Evolutionary conservation across 176 grass and related monocot species (phyloP).

Genomic region (Stipa capillata): DNA sequence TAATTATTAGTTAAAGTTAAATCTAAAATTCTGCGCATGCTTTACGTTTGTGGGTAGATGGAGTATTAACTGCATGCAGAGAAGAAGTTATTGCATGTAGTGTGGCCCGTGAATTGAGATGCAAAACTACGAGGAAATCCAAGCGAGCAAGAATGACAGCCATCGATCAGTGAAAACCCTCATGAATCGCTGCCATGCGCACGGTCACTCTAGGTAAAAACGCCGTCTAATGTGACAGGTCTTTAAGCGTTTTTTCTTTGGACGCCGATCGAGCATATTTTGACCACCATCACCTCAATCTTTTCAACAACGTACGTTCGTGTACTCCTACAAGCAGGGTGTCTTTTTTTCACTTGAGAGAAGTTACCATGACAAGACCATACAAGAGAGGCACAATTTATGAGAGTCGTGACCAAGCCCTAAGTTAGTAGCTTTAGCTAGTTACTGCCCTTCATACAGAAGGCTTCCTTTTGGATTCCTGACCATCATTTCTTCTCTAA

Average conservation of each 20-base stretch:
- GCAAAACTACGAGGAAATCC: slow-evolving; percentile 47
- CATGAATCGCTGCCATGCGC: slow-evolving; percentile 61
- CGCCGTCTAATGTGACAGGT: slow-evolving; percentile 33
- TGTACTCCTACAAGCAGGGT: background rate
- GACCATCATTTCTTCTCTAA: background rate
- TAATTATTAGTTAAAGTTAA: too few relatives aligned
- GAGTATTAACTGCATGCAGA: background rate
- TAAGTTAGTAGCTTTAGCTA: background rate
- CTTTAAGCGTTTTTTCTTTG: background rate
- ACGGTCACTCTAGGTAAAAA: slow-evolving; percentile 75
- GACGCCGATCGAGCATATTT: slow-evolving; percentile 7
- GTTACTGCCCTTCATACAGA: background rate
- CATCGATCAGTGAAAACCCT: too few relatives aligned
- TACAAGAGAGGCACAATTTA: slow-evolving; percentile 34
- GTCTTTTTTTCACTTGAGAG: background rate
- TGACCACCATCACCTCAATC: slow-evolving; percentile 46
- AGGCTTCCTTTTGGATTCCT: too few relatives aligned
- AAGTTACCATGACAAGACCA: slow-evolving; percentile 40
- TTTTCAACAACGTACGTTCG: slow-evolving; percentile 42
- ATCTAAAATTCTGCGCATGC: too few relatives aligned
- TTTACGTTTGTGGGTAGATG: too few relatives aligned
- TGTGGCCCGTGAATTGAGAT: slow-evolving; percentile 33
- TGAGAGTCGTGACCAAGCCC: background rate
- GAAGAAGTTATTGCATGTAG: slow-evolving; percentile 26
- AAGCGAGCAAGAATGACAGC: slow-evolving; percentile 23